These are phyloP conservation scores for Paramarasmius palmivorus DNA, from an alignment of 1,284 basidiomycete genomes.

Conservation along the genomic window DNA sequence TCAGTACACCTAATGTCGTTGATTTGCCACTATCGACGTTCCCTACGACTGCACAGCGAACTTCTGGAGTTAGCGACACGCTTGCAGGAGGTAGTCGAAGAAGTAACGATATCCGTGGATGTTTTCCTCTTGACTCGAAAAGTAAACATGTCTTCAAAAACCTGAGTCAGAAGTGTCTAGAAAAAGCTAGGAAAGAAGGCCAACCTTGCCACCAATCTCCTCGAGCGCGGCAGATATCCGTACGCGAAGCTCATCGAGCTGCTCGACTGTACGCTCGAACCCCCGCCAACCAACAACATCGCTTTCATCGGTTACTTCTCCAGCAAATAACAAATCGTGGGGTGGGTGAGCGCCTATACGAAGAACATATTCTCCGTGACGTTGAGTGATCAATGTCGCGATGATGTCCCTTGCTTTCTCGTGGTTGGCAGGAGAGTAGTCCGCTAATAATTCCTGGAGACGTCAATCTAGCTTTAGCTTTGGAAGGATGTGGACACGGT, in stretches of 20 bases:
- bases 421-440: slow-evolving; percentile 39
- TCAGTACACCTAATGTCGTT: slow-evolving; percentile 88
- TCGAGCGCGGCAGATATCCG: slow-evolving; percentile 53
- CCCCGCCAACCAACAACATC: slow-evolving; percentile 54
- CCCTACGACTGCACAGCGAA: slow-evolving; percentile 93
- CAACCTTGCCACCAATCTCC: slow-evolving; percentile 76
- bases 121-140: slow-evolving; percentile 42
- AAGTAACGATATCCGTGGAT: slow-evolving; percentile 59
- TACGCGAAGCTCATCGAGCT: slow-evolving; percentile 49
- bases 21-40: slow-evolving; percentile 96
- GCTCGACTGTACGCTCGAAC: slow-evolving; percentile 43
- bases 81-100: slow-evolving; percentile 72
- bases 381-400: slow-evolving; percentile 63
- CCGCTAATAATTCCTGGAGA: slow-evolving; percentile 49
- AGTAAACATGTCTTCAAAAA: slow-evolving; percentile 52
- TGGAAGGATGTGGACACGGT: background rate
- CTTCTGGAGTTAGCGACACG: slow-evolving; percentile 79
- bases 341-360: slow-evolving; percentile 67
- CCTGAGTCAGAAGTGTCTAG: slow-evolving; percentile 4
- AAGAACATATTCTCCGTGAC: slow-evolving; percentile 70
- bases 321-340: slow-evolving; percentile 51
- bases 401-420: slow-evolving; percentile 61
- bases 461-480: slow-evolving; percentile 6
- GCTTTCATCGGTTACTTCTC: slow-evolving; percentile 43
- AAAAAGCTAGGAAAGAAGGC: slow-evolving; percentile 7